These are phyloP conservation scores for Fusarium sacchari DNA, from an alignment of 2,329 filamentous ascomycete species.

Conservation along the genomic window DNA sequence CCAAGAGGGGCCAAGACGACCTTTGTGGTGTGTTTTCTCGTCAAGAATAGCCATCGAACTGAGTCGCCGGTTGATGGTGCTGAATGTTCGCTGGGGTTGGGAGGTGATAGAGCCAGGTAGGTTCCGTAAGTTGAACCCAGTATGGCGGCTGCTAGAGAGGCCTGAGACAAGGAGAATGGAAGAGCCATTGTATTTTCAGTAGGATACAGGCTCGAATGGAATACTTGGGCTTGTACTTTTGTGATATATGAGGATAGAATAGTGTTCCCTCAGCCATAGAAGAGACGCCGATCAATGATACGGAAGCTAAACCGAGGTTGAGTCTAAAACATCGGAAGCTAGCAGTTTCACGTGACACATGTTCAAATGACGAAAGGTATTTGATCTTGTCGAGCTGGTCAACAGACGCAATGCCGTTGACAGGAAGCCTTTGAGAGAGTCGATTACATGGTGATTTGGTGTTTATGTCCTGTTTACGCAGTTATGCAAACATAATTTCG, in stretches of 20 bases:
- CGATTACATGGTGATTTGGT: no score
- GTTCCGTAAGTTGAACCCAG: constrained; percentile 45
- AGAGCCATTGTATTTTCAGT: constrained; percentile 1
- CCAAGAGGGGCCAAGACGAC: constrained; percentile 37
- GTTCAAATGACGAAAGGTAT: background rate
- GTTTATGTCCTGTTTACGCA: background rate
- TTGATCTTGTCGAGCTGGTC: background rate
- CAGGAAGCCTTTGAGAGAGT: no score
- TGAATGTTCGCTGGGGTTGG: constrained; percentile 40
- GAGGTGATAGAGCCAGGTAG: constrained; percentile 46
- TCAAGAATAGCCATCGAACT: constrained; percentile 41
- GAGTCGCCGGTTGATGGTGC: constrained; percentile 31
- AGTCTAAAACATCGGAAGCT: background rate
- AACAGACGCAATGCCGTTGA: background rate
- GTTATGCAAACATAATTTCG: background rate
- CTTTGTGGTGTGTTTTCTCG: constrained; percentile 39
- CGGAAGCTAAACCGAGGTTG: background rate
- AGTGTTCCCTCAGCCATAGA: background rate
- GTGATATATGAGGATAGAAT: background rate
- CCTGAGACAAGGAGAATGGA: constrained; percentile 19
- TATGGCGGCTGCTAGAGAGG: constrained; percentile 37
- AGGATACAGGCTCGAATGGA: no score
- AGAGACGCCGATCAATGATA: background rate
- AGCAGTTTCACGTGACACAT: background rate
- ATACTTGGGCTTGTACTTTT: background rate